Evolutionary conservation across 2,329 filamentous ascomycete genomes (phyloP).

Genomic region (Xylaria sp.): DNA sequence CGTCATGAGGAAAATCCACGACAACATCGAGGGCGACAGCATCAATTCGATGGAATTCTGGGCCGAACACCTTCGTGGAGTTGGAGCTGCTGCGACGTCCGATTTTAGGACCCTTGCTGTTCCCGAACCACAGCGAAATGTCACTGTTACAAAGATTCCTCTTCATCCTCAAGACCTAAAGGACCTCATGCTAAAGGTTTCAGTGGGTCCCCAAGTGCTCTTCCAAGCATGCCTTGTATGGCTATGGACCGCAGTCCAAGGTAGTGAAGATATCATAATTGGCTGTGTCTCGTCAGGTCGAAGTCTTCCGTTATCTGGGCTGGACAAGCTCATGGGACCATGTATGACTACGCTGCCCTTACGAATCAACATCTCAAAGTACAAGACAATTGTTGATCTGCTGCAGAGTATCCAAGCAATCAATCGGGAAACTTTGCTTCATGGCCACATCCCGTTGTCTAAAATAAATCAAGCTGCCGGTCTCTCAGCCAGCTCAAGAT

Average conservation of each 20-base stretch:
- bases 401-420: slow-evolving; percentile 70
- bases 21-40: slow-evolving; percentile 44
- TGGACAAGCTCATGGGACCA: slow-evolving; percentile 82
- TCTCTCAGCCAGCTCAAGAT: slow-evolving; percentile 62
- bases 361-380: slow-evolving; percentile 67
- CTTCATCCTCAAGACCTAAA: slow-evolving; percentile 52
- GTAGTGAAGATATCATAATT: slow-evolving; percentile 73
- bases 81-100: slow-evolving; percentile 66
- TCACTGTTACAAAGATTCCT: slow-evolving; percentile 48
- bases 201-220: slow-evolving; percentile 73
- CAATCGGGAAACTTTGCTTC: slow-evolving; percentile 73
- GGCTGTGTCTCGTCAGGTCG: slow-evolving; percentile 87
- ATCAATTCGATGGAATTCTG: slow-evolving; percentile 71
- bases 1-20: slow-evolving; percentile 61
- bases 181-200: slow-evolving; percentile 53
- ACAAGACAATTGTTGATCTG: slow-evolving; percentile 67
- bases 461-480: slow-evolving; percentile 74
- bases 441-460: slow-evolving; percentile 71
- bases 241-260: slow-evolving; percentile 73
- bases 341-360: slow-evolving; percentile 82
- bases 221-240: slow-evolving; percentile 79
- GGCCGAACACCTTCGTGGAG: slow-evolving; percentile 71
- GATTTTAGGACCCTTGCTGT: slow-evolving; percentile 61
- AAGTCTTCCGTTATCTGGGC: slow-evolving; percentile 73
- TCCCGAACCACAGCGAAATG: slow-evolving; percentile 44